These are phyloP conservation scores for Amanita pseudoporphyria DNA, from an alignment of 768 basidiomycete genomes.

Conservation along the genomic window DNA sequence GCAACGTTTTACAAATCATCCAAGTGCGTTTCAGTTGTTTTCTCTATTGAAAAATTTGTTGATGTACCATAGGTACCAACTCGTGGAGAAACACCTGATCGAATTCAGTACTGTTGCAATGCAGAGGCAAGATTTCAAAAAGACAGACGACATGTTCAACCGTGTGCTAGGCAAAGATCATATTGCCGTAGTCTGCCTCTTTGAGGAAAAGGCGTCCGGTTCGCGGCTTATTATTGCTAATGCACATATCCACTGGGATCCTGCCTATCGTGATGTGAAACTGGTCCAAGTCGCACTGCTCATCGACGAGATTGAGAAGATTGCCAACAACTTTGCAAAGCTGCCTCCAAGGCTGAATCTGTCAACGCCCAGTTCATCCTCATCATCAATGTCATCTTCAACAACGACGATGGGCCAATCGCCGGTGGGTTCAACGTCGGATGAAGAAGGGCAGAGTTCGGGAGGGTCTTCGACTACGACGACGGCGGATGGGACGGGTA, in stretches of 20 bases:
- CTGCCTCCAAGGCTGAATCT: slow-evolving; percentile 49
- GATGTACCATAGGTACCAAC: slow-evolving; percentile 54
- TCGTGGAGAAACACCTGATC: slow-evolving; percentile 88
- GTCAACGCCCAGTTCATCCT: not conserved
- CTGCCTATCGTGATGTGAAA: slow-evolving; percentile 89
- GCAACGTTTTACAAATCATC: slow-evolving; percentile 90
- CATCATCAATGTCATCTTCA: slow-evolving; percentile 29
- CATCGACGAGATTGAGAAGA: slow-evolving; percentile 89
- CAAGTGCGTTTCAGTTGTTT: slow-evolving; percentile 46
- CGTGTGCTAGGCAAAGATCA: slow-evolving; percentile 93
- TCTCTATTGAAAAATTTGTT: slow-evolving; percentile 5
- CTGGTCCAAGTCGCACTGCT: slow-evolving; percentile 91
- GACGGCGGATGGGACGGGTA: not conserved
- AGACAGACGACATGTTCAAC: slow-evolving; percentile 99
- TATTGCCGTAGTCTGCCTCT: slow-evolving; percentile 76
- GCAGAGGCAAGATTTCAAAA: slow-evolving; percentile 89
- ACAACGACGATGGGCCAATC: slow-evolving; percentile 6
- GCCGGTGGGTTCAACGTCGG: slow-evolving; percentile 9
- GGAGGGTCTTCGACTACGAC: not conserved
- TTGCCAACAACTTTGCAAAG: slow-evolving; percentile 73
- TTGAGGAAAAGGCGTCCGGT: slow-evolving; percentile 84
- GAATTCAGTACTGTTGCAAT: slow-evolving; percentile 92
- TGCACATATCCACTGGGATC: slow-evolving; percentile 91
- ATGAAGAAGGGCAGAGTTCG: slow-evolving; percentile 4
- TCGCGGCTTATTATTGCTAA: slow-evolving; percentile 86